phyloP scores from a whole-genome alignment of 2,329 filamentous ascomycete species.

The Nemania abortiva region DNA sequence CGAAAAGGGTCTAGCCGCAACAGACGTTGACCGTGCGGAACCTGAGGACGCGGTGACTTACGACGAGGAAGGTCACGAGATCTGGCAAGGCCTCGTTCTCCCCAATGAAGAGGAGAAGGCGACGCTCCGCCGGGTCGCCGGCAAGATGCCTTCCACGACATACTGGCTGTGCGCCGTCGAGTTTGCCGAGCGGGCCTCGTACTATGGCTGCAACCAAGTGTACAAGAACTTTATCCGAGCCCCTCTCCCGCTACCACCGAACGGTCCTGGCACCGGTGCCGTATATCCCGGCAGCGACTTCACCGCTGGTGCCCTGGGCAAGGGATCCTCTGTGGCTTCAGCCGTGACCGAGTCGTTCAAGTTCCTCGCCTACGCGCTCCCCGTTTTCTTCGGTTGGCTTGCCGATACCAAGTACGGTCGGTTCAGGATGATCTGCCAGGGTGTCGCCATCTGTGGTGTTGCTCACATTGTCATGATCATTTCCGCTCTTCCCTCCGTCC shows the following conservation, averaged over 20 bases:
- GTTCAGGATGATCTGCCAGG: constrained; percentile 51
- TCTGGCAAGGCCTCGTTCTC: constrained; percentile 49
- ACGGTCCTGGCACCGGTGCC: constrained; percentile 51
- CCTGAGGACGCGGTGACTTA: constrained; percentile 28
- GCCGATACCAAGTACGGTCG: constrained; percentile 59
- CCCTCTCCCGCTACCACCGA: constrained; percentile 62
- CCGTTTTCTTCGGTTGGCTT: constrained; percentile 57
- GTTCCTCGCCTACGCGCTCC: constrained; percentile 62
- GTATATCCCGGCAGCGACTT: constrained; percentile 44
- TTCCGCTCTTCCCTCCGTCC: constrained; percentile 53
- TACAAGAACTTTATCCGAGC: constrained; percentile 68
- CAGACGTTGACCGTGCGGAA: background rate
- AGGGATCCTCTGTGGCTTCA: constrained; percentile 61
- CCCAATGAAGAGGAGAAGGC: constrained; percentile 61
- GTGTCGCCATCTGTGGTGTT: constrained; percentile 51
- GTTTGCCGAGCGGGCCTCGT: constrained; percentile 64
- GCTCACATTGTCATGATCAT: constrained; percentile 54
- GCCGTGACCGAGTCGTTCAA: constrained; percentile 60
- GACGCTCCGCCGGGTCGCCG: constrained; percentile 61
- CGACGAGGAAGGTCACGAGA: constrained; percentile 46
- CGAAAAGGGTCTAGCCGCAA: constrained; percentile 19
- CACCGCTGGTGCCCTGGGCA: constrained; percentile 63
- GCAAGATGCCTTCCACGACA: constrained; percentile 56
- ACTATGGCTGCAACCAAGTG: constrained; percentile 62
- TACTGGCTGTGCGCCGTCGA: constrained; percentile 64